Evolutionary conservation across 805 yeast species (phyloP).

Genomic region (Metschnikowia cerradonensis): DNA sequence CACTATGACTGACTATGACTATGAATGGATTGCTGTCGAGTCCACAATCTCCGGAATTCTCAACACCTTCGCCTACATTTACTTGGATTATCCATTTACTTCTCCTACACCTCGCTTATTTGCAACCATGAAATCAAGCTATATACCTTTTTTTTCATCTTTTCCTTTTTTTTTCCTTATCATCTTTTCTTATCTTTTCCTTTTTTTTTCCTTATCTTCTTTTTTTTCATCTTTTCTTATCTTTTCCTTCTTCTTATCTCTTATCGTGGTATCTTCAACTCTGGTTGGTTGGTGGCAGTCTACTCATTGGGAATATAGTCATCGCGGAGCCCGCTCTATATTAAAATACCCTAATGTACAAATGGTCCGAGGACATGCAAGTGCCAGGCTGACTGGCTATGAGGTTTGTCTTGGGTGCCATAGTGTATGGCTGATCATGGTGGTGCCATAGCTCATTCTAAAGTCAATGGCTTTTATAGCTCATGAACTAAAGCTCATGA

Average conservation of each 20-base stretch:
- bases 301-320: conserved; percentile 5
- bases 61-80: too few species aligned
- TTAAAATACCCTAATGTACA: conserved; percentile 16
- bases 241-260: not conserved
- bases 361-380: conserved; percentile 7
- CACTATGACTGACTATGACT: too few species aligned
- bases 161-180: not conserved
- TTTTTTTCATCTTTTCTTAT: not conserved
- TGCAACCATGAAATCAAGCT: not conserved
- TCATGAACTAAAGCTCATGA: not conserved
- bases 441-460: too few species aligned
- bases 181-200: not conserved
- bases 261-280: too few species aligned
- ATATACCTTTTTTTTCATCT: conserved; percentile 1
- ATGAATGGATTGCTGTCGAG: too few species aligned
- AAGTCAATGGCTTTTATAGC: not conserved
- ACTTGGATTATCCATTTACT: too few species aligned
- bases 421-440: too few species aligned
- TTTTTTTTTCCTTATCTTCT: not conserved
- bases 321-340: conserved; percentile 12
- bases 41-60: too few species aligned
- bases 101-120: too few species aligned
- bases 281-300: not conserved
- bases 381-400: not conserved
- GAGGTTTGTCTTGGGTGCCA: too few species aligned